Evolutionary conservation across 495 filamentous ascomycete species (phyloP), one percentile per base, ranked within the genome.

Genomic region (Penicillium paxilli): DNA sequence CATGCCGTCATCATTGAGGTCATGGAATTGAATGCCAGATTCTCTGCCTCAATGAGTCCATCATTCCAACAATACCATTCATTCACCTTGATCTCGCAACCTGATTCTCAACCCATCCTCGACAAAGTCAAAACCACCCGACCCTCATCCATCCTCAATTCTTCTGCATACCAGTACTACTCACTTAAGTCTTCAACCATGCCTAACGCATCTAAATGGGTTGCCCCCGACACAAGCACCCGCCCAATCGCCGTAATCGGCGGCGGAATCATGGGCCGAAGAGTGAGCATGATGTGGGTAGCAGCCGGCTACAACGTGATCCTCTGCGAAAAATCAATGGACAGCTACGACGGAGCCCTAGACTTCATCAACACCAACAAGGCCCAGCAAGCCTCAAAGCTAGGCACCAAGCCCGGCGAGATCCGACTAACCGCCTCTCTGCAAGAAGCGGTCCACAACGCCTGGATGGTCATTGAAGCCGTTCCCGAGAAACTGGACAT

Each of bases 181-280:
- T 10, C 17, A 14, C 17, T n/a, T 47, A 6, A 55, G n/a, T n/a
- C n/a, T n/a, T 32, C 25, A 37, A 53, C 17, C 19, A 58, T 58
- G 55, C 52, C 57, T 16, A n/a, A n/a, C n/a, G 25, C 37, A 19
- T 52, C 55, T 8, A 49, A 55, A 0, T 66, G 60, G 57, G 60
- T 30, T 25, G 51, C 38, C 24, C 60, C 60, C 10, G 55, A 64
- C 41, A 65, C 70, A 50, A 55, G 51, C 40, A 63, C 25, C 45
- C 68, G 67, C 14, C 72, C 73, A 12, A 68, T 79, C 30, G 64
- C 64, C 25, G 54, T 79, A 16, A 52, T 77, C 26, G 75, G 75
- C 26, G 71, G 53, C 35, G 73, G 75, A 32, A 65, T 76, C 4
- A 71, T 76, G 45, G 74, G 73, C 44, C 74, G 72, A 21, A 64